phyloP scores from a whole-genome alignment of 2,329 filamentous ascomycete species.

The Colletotrichum liriopes region DNA sequence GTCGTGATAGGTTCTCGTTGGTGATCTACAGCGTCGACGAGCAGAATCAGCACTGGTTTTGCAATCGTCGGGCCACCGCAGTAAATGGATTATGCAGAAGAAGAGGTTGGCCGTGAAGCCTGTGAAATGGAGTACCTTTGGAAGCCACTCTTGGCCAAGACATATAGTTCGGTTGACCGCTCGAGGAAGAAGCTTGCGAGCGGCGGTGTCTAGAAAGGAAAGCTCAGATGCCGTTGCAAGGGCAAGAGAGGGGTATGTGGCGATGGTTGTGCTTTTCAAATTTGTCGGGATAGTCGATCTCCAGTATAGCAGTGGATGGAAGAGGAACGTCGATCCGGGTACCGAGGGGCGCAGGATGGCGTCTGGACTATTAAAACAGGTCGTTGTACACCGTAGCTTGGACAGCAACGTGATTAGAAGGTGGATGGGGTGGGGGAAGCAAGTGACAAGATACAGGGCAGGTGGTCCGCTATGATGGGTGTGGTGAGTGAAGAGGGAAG shows the following conservation, averaged over 20 bases:
- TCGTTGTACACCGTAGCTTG: constrained; percentile 1
- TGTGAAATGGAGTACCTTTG: not conserved
- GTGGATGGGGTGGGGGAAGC: constrained; percentile 8
- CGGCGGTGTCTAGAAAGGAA: not conserved
- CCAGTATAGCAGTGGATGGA: not conserved
- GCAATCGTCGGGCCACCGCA: not conserved
- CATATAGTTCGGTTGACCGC: not conserved
- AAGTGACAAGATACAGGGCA: constrained; percentile 2
- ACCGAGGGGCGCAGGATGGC: not conserved
- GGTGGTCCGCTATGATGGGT: constrained; percentile 17
- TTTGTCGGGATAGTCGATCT: not conserved
- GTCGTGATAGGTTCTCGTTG: not conserved
- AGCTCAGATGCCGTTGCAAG: not conserved
- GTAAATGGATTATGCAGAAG: not conserved
- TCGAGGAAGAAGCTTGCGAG: not conserved
- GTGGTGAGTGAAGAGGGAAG: not conserved
- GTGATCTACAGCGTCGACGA: not conserved
- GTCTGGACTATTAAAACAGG: not conserved
- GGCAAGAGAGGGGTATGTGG: not conserved
- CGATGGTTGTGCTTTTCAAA: not conserved
- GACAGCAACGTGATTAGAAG: constrained; percentile 12
- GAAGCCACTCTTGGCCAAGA: not conserved
- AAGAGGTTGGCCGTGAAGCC: too few relatives aligned
- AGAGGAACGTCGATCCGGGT: not conserved
- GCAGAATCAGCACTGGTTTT: not conserved